Base-by-base conservation (phyloP, 306 rosid genomes). In the Vicia sativa region DNA sequence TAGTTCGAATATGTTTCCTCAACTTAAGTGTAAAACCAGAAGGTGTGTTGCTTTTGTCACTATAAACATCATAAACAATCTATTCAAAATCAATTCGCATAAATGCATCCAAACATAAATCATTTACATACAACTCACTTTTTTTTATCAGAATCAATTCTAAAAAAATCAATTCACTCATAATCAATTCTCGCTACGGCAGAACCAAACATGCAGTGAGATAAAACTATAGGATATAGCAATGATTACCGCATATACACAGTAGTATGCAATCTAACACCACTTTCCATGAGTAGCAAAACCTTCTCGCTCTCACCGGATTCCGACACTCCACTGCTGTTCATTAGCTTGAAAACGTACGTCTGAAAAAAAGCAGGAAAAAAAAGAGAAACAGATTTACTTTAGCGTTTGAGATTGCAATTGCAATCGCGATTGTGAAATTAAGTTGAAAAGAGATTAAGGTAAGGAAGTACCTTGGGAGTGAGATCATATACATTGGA, bases 291-390 rank as follows among this genome's bases (percentile, higher is more conserved):
- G 68, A 93, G 84, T 28, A 93, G 68, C 56, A 93, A 80, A 28
- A 88, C 92, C 83, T 93, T 93, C 86, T 93, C 99, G 52, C 95
- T 90, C 87, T 93, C 99, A 5, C 97, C 96, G 5, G 99, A 93
- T 73, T 93, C 96, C 11, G 99, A 82, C 6, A 93, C 71, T 25
- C 99, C 97, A 68, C 99, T 90, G 29, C 99, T 93, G 62, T 93
- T 85, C 95, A 90, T 85, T 4, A 93, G 90, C 90, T 93, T 93
- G 79, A 93, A 82, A 72, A 90, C 86, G 45, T 93, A 93, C 0
- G 99, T 93, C 99, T 93, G 79, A 77, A 80, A 5, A 69, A 49
- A 13, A 28, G 34, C 18, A 58, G 5, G 28, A 56, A 62, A 34
- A 34, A 58, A 53, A 42, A 18, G 3, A 10, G 15, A 58, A 68